A percentile compares a stretch with the other conserved stretches of the same genome.
Conservation (phyloP, 106 monocot genomes). For the Agapanthus africanus region DNA sequence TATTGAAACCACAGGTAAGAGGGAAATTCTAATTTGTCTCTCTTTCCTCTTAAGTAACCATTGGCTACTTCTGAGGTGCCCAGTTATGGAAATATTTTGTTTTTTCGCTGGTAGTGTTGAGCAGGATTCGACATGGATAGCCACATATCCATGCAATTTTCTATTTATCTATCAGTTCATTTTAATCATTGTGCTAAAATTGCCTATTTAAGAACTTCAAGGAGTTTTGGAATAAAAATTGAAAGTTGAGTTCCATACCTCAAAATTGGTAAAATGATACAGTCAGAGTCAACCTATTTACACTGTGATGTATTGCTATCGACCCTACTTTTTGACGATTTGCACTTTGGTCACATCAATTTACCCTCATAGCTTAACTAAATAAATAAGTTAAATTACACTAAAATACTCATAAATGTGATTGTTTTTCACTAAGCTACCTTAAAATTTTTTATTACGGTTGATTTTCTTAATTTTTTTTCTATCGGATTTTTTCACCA, state of each 20-base stretch:
- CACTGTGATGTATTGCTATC: not conserved
- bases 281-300: not conserved
- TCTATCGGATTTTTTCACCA: no score
- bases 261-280: not conserved
- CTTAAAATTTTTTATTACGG: no score
- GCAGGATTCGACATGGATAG: not conserved
- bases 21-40: not conserved
- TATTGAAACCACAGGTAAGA: slow-evolving; percentile 93
- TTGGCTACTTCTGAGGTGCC: not conserved
- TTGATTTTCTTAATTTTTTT: not conserved
- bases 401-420: no score
- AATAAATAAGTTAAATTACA: no score
- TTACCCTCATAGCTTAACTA: no score
- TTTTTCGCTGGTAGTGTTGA: not conserved
- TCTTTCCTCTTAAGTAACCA: not conserved
- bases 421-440: no score
- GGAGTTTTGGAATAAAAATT: not conserved
- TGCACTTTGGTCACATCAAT: no score
- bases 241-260: not conserved
- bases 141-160: not conserved
- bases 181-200: no score
- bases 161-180: not conserved
- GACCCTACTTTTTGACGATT: no score
- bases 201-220: no score
- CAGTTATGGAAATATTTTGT: not conserved